Conservation (phyloP, 805 yeast species). For the Starmerella cellae region DNA sequence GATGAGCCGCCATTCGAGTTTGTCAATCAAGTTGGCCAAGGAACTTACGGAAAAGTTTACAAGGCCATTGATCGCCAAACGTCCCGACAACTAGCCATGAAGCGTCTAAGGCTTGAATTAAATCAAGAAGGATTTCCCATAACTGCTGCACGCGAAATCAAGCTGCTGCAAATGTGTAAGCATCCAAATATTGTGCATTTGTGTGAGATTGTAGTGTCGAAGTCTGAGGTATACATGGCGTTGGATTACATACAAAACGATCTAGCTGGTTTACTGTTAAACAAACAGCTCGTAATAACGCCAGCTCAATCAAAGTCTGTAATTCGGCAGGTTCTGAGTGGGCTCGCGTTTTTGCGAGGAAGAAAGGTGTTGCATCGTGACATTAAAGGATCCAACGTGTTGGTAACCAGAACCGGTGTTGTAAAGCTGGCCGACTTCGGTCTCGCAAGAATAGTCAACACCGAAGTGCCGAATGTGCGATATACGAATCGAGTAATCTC, state of each 20-base stretch:
- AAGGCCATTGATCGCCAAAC: conserved; percentile 67
- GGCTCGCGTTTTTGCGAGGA: conserved; percentile 67
- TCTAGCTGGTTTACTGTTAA: conserved; percentile 71
- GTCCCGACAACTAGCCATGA: conserved; percentile 67
- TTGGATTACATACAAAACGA: conserved; percentile 92
- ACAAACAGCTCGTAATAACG: conserved; percentile 49
- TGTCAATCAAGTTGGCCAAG: conserved; percentile 91
- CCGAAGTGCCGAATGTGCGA: conserved; percentile 40
- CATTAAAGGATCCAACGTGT: conserved; percentile 84
- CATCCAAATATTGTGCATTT: conserved; percentile 74
- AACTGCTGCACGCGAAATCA: conserved; percentile 85
- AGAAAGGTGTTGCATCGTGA: conserved; percentile 64
- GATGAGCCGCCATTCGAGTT: conserved; percentile 41
- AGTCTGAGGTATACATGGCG: conserved; percentile 62
- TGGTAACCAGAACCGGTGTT: conserved; percentile 58
- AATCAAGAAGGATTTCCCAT: conserved; percentile 94
- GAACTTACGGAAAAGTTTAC: conserved; percentile 93
- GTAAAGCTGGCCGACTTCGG: conserved; percentile 95
- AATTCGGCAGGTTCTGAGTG: conserved; percentile 60
- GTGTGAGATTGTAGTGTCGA: conserved; percentile 78
- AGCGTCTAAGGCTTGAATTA: conserved; percentile 65
- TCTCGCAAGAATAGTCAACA: conserved; percentile 43
- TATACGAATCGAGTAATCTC: conserved; percentile 94
- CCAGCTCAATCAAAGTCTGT: conserved; percentile 67
- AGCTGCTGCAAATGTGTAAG: conserved; percentile 65